Evolutionary conservation across 1,284 basidiomycete species (phyloP).

Genomic region (Apiotrichum veenhuisii): DNA sequence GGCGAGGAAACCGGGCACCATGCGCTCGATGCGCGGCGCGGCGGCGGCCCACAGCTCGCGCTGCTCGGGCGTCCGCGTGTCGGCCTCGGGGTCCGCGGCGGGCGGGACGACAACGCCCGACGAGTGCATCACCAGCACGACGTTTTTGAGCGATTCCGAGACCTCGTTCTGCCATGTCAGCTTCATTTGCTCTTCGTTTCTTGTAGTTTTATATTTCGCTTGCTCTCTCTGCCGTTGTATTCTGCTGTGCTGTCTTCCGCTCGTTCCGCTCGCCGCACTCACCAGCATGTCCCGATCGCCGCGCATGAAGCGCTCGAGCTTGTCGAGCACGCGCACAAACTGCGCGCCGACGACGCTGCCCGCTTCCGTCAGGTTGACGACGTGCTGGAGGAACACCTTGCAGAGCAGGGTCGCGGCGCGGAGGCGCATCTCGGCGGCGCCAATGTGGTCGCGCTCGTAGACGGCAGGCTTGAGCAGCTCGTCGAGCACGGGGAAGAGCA

Average conservation of each 20-base stretch:
- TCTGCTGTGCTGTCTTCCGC: no score
- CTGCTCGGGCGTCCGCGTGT: constrained; percentile 64
- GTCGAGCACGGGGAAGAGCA: constrained; percentile 88
- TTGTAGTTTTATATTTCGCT: no score
- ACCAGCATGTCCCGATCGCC: constrained; percentile 83
- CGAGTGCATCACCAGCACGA: constrained; percentile 92
- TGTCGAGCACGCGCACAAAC: constrained; percentile 89
- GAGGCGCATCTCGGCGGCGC: constrained; percentile 84
- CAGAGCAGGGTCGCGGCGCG: constrained; percentile 82
- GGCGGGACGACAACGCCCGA: constrained; percentile 75
- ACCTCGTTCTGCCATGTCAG: constrained; percentile 70
- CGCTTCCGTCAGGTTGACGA: constrained; percentile 67
- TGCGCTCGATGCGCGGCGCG: constrained; percentile 76
- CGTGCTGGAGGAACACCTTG: constrained; percentile 93
- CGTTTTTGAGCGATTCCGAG: constrained; percentile 94
- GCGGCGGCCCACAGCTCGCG: constrained; percentile 76
- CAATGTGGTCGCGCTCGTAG: constrained; percentile 71
- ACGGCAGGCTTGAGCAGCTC: constrained; percentile 84
- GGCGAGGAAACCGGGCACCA: constrained; percentile 79
- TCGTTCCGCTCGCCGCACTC: no score
- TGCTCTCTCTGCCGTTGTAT: no score
- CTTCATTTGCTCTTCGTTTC: no score
- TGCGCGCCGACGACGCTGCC: constrained; percentile 60
- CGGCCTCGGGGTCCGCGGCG: constrained; percentile 41
- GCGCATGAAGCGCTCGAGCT: constrained; percentile 84